These are phyloP conservation scores for Suillus luteus DNA, from an alignment of 768 basidiomycete species.

Conservation along the genomic window DNA sequence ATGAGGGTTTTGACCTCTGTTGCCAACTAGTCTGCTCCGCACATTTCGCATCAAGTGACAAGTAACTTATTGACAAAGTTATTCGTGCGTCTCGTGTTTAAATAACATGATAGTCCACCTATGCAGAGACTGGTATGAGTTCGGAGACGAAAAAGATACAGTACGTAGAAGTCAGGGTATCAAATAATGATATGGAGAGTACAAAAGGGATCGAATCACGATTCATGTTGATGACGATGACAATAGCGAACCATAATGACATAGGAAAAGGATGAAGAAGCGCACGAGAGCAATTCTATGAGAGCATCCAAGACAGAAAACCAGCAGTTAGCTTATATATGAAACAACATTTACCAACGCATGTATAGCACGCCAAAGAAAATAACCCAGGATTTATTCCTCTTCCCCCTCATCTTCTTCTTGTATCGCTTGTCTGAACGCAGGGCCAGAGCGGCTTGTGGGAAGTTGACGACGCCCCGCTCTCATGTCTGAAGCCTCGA, in stretches of 20 bases:
- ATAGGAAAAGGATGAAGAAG: constrained; percentile 9
- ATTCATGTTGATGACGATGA: constrained; percentile 16
- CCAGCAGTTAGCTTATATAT: constrained; percentile 8
- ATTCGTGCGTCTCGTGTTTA: neutral
- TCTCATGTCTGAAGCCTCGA: constrained; percentile 52
- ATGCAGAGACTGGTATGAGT: neutral
- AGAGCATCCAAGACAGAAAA: constrained; percentile 19
- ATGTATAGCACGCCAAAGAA: constrained; percentile 2
- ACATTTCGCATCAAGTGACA: neutral
- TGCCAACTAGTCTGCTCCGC: too few relatives aligned
- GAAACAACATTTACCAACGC: constrained; percentile 7
- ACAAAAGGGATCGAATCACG: constrained; percentile 13
- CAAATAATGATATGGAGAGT: constrained; percentile 22
- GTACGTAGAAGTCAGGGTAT: constrained; percentile 27
- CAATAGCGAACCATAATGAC: constrained; percentile 19
- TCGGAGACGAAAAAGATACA: constrained; percentile 1
- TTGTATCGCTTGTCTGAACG: constrained; percentile 72
- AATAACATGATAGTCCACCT: neutral
- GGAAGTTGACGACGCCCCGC: constrained; percentile 71
- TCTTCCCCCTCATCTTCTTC: constrained; percentile 89
- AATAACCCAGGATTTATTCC: constrained; percentile 37
- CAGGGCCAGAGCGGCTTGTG: constrained; percentile 63
- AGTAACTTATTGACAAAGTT: neutral
- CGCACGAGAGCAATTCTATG: constrained; percentile 14
- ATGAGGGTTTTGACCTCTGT: too few relatives aligned